phyloP scores from a whole-genome alignment of 78 protist species.

The Thecamonas trahens region DNA sequence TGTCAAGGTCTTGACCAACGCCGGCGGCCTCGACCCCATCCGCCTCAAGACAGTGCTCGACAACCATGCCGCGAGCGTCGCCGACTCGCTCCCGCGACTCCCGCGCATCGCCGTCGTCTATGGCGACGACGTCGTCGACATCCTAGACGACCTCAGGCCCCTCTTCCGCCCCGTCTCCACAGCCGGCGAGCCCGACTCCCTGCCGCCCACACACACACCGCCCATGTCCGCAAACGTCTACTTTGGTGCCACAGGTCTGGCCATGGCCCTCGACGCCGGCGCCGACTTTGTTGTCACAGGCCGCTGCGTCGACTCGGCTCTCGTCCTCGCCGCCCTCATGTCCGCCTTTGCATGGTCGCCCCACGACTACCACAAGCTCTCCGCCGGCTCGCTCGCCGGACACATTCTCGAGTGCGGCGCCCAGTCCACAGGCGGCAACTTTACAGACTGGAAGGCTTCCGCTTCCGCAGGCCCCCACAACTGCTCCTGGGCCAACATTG shows the following conservation, averaged over 20 bases:
- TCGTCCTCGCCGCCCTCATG: conserved; percentile 31
- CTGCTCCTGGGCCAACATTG: neutral
- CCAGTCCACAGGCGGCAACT: conserved; percentile 34
- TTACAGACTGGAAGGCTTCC: conserved; percentile 19
- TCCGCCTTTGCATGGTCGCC: conserved; percentile 16
- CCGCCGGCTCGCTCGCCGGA: conserved; percentile 38
- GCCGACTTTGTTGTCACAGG: conserved; percentile 22
- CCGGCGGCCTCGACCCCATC: conserved; percentile 31
- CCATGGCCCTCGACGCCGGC: conserved; percentile 13
- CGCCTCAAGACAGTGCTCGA: no score
- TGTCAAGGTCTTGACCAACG: conserved; percentile 25
- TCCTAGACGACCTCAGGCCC: no score
- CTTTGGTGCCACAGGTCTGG: conserved; percentile 30
- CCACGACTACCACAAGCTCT: conserved; percentile 13
- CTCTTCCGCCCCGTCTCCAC: no score
- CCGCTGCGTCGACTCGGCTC: conserved; percentile 22
- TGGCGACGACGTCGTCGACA: no score
- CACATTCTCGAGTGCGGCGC: conserved; percentile 29
- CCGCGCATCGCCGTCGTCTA: no score
- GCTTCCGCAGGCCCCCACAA: conserved; percentile 1
- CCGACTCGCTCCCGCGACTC: no score
- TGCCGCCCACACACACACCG: no score
- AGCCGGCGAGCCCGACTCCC: no score
- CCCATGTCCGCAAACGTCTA: conserved; percentile 31
- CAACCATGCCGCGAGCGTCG: no score